Evolutionary conservation across 306 rosid species (phyloP), one percentile per base, ranked within the genome.

Genomic region (Cicer cuneatum): DNA sequence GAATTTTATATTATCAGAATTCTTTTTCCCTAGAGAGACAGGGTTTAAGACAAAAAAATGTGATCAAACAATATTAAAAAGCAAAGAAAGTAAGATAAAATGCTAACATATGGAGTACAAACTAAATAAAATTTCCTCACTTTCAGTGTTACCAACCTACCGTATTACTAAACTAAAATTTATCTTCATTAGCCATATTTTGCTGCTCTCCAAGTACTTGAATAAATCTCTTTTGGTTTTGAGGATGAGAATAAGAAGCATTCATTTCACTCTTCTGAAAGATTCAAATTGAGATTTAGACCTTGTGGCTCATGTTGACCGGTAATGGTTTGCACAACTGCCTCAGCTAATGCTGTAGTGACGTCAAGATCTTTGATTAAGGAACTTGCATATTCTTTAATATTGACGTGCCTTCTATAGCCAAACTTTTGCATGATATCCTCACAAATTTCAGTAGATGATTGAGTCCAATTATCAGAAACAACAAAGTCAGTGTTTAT

Each of bases 291-390:
- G 56, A 81, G 84, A 40, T 81, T 80, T 43, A 78, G 69, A 52
- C 5, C 74, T 72, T 70, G 80, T 63, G 38, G 46, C 78, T 78
- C 69, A 13, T 66, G 80, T 13, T 72, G 85, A 41, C 47, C 39
- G 52, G 77, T 74, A 73, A 86, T 75, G 78, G 86, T 83, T 45
- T 78, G 69, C 7, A 85, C 90, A 81, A 91, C 92, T 33, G 92
- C 94, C 45, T 86, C 85, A 15, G 89, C 97, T 69, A 91, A 67
- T 45, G 89, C 73, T 10, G 75, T 12, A 1, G 85, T 87, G 78
- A 91, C 86, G 24, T 61, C 74, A 6, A 77, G 82, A 83, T 91
- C 90, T 51, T 77, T 89, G 29, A 89, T 65, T 41, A 89, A 63
- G 43, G 80, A 80, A 69, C 85, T 75, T 12, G 84, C 84, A 62